Conservation (phyloP, 352 stramenopile species). For the Globisporangium paddicum region DNA sequence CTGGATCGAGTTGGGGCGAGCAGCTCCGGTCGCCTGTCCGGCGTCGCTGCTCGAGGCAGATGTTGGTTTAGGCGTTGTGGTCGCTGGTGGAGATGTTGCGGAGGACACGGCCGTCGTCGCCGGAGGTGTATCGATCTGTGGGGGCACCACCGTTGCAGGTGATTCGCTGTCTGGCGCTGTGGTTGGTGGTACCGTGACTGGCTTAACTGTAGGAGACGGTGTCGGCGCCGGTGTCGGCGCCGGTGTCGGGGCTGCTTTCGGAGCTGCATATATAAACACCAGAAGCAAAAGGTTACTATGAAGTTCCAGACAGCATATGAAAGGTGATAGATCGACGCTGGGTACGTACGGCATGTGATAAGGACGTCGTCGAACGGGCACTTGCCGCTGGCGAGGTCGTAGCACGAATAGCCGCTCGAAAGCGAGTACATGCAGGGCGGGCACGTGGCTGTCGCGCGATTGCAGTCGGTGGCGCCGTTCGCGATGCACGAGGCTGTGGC, state of each 20-base stretch:
- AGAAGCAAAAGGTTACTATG: not conserved
- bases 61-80: not conserved
- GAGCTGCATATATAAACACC: not conserved
- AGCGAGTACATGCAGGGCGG: slow-evolving; percentile 69
- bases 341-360: no score
- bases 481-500: slow-evolving; percentile 42
- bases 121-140: slow-evolving; percentile 7
- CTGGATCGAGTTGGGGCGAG: slow-evolving; percentile 3
- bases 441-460: slow-evolving; percentile 32
- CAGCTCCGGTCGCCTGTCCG: not conserved
- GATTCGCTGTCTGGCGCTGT: not conserved
- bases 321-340: no score
- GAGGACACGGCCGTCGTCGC: slow-evolving; percentile 2
- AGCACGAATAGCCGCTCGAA: slow-evolving; percentile 64
- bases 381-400: slow-evolving; percentile 32
- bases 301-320: no score
- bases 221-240: not conserved
- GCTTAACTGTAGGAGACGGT: not conserved
- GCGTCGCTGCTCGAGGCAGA: not conserved
- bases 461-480: slow-evolving; percentile 47
- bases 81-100: not conserved
- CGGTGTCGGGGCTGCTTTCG: not conserved
- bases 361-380: slow-evolving; percentile 38
- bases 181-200: not conserved
- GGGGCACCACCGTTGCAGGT: slow-evolving; percentile 12